Evolutionary conservation across 306 rosid species (phyloP), one percentile per base, ranked within the genome.

Genomic region (Betula pendula): DNA sequence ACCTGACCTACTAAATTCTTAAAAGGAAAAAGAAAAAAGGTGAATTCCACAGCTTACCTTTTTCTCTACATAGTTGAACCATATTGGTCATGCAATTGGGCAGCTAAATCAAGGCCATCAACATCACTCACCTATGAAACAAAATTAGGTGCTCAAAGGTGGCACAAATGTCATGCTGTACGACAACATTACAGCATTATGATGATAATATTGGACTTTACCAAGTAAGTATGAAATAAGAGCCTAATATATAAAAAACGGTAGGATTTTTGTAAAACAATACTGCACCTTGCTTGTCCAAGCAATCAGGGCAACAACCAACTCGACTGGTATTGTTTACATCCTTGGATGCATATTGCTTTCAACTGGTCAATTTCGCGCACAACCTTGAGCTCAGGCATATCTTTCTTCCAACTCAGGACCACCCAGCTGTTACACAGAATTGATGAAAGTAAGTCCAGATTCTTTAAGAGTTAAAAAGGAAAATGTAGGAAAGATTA

Each of bases 261-360:
- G 70, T 25, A 48, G 53, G 58, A 70, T 35, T 25, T 12, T 31
- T 25, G 68, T 20, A 42, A 27, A 31, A 75, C 77, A 80, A 72
- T 45, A 66, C 24, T 70, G 70, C 66, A 88, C 85, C 81, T 82
- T 74, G 87, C 52, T 58, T 73, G 70, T 77, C 71, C 50, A 47
- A 38, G 84, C 40, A 48, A 22, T 81, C 68, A 67, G 74, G 6
- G 42, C 42, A 38, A 38, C 42, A 38, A 38, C 42, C 42, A 38
- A 38, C 42, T 38, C 42, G 8, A 38, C 42, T 38, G 1, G 8
- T 38, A 38, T 38, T 38, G 42, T 38, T 38, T 74, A 75, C 59
- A 53, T 67, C 49, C 22, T 68, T 60, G 4, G 49, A 71, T 56
- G 17, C 69, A 52, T 59, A 50, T 52, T 76, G 63, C 63, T 49